Evolutionary conservation across 2,329 filamentous ascomycete species (phyloP), one percentile per base, ranked within the genome.

Genomic region (Aspergillus luchuensis): DNA sequence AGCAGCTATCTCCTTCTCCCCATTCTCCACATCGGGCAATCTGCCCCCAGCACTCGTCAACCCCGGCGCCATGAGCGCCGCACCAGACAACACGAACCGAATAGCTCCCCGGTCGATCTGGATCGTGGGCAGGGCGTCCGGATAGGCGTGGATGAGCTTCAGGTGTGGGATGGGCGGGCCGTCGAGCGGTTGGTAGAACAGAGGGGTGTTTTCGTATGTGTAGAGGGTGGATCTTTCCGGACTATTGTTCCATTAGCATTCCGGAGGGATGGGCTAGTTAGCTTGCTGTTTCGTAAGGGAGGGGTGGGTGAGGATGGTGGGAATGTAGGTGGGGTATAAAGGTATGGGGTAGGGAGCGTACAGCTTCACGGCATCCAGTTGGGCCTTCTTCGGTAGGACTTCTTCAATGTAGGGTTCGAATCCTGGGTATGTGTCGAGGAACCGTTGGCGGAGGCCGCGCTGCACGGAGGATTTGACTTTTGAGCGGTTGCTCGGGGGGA

Each of bases 391-490:
- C 54, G 95, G 95, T 67, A 99, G 84, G 70, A 98, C 88, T 76
- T 96, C 91, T 77, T 99, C 95, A 78, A 97, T 96, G 80, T 92
- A 86, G 0, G 91, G 91, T 67, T 88, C 87, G 55, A 98, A 89
- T 55, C 91, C 86, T 2, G 95, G 95, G 79, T 96, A 97, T 56
- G 90, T 90, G 61, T 91, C 84, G 66, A 95, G 82, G 67, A 98
- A 86, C 72, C 91, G 91, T 71, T 89, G 84, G 69, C 95, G 91
- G 70, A 99, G 89, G 66, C 83, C 86, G 72, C 95, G 91, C 82
- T 97, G 93, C 59, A 92, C 91, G 23, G 92, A 97, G 66, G 94
- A 97, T 81, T 98, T 99, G 79, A 98, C 91, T 84, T 98, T 98
- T 70, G 92, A 92, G 81, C 95, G 96, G 59, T 91, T 89, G 67